phyloP scores from a whole-genome alignment of 1,139 yeast species.

The Kodamaea plutei region DNA sequence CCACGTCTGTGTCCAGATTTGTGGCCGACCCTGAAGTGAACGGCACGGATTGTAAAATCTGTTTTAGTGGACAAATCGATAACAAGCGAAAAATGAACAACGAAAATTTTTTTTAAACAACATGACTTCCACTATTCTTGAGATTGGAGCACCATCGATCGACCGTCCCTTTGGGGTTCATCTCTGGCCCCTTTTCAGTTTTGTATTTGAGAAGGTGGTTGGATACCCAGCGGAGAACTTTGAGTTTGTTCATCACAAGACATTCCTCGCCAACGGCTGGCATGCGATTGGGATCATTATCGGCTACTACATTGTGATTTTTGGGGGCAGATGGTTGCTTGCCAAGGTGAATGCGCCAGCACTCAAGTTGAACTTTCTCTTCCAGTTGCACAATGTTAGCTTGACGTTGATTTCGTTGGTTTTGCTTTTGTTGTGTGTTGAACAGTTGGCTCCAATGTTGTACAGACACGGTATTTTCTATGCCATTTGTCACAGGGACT shows the following conservation, averaged over 20 bases:
- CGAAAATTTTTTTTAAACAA: conserved; percentile 3
- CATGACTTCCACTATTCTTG: conserved; percentile 11
- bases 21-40: too few relatives aligned
- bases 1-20: too few relatives aligned
- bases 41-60: too few relatives aligned
- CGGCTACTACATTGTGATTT: conserved; percentile 72
- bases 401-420: conserved; percentile 68
- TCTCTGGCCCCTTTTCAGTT: conserved; percentile 83
- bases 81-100: not conserved
- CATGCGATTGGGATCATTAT: conserved; percentile 63
- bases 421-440: conserved; percentile 66
- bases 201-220: conserved; percentile 43
- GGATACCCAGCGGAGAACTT: conserved; percentile 76
- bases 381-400: conserved; percentile 74
- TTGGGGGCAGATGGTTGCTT: conserved; percentile 64
- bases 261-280: conserved; percentile 65
- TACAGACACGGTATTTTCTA: conserved; percentile 73
- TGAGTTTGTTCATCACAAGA: conserved; percentile 59
- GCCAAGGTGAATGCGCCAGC: conserved; percentile 54
- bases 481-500: conserved; percentile 74
- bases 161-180: conserved; percentile 87
- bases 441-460: conserved; percentile 83
- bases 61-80: too few relatives aligned
- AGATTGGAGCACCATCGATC: conserved; percentile 48
- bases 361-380: conserved; percentile 57